phyloP scores from a whole-genome alignment of 208 protist species.

The Trypanosoma cruzi region DNA sequence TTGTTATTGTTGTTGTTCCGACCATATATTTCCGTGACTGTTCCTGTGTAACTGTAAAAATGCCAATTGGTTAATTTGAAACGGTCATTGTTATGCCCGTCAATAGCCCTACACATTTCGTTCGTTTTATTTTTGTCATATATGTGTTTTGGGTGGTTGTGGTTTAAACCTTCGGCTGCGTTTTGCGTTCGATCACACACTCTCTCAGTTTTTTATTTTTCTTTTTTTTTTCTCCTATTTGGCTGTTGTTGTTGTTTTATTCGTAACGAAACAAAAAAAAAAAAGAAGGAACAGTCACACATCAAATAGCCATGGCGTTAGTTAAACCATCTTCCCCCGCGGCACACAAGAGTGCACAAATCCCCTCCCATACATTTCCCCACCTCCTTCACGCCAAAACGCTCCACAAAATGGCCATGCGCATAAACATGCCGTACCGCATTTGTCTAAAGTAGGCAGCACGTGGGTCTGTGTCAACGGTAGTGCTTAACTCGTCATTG shows the following conservation, averaged over 20 bases:
- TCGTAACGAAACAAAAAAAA: too few species aligned
- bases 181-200: neutral
- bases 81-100: too few species aligned
- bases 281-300: too few species aligned
- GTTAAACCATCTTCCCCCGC: too few species aligned
- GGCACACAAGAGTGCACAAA: neutral
- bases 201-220: neutral
- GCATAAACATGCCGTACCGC: constrained; percentile 97
- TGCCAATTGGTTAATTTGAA: too few species aligned
- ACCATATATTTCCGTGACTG: neutral
- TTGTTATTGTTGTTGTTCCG: neutral
- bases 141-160: too few species aligned
- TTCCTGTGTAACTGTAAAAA: too few species aligned
- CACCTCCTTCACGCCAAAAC: constrained; percentile 58
- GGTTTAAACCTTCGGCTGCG: too few species aligned
- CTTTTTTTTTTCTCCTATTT: neutral
- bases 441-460: constrained; percentile 98
- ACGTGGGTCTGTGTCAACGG: constrained; percentile 94
- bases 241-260: too few species aligned
- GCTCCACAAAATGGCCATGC: constrained; percentile 97
- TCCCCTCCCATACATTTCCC: neutral
- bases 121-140: too few species aligned
- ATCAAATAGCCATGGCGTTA: too few species aligned
- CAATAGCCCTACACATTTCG: neutral
- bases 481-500: constrained; percentile 95